Conservation (phyloP, 768 basidiomycete species). For the Termitomyces sp. region DNA sequence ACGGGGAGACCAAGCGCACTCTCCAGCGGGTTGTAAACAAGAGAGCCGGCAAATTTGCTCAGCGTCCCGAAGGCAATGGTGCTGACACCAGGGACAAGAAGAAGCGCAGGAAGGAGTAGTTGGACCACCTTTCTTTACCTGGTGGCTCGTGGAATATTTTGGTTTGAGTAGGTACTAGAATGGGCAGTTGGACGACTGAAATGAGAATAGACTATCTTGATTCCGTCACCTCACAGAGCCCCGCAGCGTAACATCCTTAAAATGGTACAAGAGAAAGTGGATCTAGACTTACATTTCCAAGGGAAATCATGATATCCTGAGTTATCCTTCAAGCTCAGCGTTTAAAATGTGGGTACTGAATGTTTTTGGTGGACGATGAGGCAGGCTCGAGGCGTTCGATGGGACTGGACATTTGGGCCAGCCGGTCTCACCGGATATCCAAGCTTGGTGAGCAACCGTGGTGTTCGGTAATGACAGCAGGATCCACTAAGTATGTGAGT, state of each 20-base stretch:
- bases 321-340: no score
- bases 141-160: background rate
- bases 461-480: background rate
- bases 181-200: background rate
- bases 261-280: no score
- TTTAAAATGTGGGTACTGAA: no score
- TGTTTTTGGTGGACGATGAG: no score
- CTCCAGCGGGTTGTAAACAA: constrained; percentile 55
- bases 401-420: no score
- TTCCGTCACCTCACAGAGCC: background rate
- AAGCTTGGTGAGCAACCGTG: no score
- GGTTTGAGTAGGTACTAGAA: constrained; percentile 1
- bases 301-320: no score
- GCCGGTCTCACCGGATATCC: no score
- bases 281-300: no score
- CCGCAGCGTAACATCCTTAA: no score
- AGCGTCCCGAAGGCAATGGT: constrained; percentile 17
- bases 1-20: constrained; percentile 69
- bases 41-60: constrained; percentile 37
- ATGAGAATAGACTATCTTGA: background rate
- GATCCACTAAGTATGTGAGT: no score
- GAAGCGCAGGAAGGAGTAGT: constrained; percentile 27
- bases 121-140: background rate
- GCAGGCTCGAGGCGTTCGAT: no score
- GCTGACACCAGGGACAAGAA: constrained; percentile 25